phyloP scores from a whole-genome alignment of 1,284 basidiomycete genomes.

The Ustilago xerochloae region DNA sequence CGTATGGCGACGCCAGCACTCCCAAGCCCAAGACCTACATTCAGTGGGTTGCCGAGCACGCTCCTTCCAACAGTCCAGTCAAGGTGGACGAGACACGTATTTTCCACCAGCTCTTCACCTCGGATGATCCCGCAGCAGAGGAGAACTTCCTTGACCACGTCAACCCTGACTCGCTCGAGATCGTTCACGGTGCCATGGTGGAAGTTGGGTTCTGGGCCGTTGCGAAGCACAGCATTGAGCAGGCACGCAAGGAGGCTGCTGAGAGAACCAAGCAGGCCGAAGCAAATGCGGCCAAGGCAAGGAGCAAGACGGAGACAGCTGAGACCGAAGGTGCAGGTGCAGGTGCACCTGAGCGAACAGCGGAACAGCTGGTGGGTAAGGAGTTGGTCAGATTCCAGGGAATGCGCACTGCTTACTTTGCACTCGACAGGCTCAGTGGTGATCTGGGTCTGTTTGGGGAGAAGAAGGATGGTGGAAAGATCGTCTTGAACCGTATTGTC shows the following conservation, averaged over 20 bases:
- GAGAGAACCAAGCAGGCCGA: slow-evolving; percentile 70
- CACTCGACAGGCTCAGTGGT: slow-evolving; percentile 81
- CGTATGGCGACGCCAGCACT: slow-evolving; percentile 72
- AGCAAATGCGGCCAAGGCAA: slow-evolving; percentile 68
- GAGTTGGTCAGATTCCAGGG: slow-evolving; percentile 97
- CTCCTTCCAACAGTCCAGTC: slow-evolving; percentile 81
- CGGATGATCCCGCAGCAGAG: slow-evolving; percentile 83
- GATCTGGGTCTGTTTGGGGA: slow-evolving; percentile 53
- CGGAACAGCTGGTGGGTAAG: slow-evolving; percentile 85
- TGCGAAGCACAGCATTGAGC: slow-evolving; percentile 77
- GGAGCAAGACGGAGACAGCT: slow-evolving; percentile 21
- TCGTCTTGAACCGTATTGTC: slow-evolving; percentile 93
- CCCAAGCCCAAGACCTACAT: slow-evolving; percentile 92
- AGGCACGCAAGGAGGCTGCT: slow-evolving; percentile 77
- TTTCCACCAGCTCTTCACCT: slow-evolving; percentile 93
- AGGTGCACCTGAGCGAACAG: slow-evolving; percentile 70
- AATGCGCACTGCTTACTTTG: slow-evolving; percentile 93
- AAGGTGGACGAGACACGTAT: slow-evolving; percentile 87
- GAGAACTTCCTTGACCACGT: slow-evolving; percentile 82
- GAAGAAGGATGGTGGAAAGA: slow-evolving; percentile 77
- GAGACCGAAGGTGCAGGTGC: slow-evolving; percentile 21
- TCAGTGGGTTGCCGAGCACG: slow-evolving; percentile 95
- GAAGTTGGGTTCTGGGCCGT: slow-evolving; percentile 91
- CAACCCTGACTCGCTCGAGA: slow-evolving; percentile 81
- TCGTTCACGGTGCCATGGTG: slow-evolving; percentile 82